phyloP scores from a whole-genome alignment of 352 stramenopile species.

The Halophytophthora batemanensis region DNA sequence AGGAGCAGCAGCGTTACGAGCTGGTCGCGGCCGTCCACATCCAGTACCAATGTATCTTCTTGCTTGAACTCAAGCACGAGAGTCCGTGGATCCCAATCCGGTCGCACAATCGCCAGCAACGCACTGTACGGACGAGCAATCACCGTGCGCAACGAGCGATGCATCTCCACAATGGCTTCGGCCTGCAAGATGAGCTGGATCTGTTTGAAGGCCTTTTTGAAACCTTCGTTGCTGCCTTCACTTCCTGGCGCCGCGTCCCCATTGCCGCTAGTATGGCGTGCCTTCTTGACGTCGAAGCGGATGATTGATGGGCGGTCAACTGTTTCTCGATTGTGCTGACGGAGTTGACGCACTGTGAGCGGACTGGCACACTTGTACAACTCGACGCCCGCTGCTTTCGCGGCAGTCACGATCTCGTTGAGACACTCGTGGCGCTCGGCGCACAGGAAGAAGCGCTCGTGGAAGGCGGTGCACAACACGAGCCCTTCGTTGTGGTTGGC shows the following conservation, averaged over 20 bases:
- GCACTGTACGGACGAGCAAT: slow-evolving; percentile 54
- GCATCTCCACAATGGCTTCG: slow-evolving; percentile 57
- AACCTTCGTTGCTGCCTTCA: slow-evolving; percentile 24
- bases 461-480: slow-evolving; percentile 56
- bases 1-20: slow-evolving; percentile 66
- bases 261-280: slow-evolving; percentile 10
- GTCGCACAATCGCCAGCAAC: slow-evolving; percentile 47
- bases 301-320: slow-evolving; percentile 54
- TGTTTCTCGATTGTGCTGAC: slow-evolving; percentile 53
- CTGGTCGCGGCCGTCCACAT: slow-evolving; percentile 55
- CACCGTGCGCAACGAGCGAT: slow-evolving; percentile 53
- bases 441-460: slow-evolving; percentile 71
- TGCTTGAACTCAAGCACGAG: slow-evolving; percentile 68
- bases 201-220: slow-evolving; percentile 34
- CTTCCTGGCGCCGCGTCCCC: slow-evolving; percentile 16
- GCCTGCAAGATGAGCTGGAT: slow-evolving; percentile 69
- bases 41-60: slow-evolving; percentile 49
- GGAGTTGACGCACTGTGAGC: slow-evolving; percentile 49
- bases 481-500: slow-evolving; percentile 48
- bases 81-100: slow-evolving; percentile 50
- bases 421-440: slow-evolving; percentile 55
- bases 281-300: slow-evolving; percentile 67
- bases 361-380: slow-evolving; percentile 35
- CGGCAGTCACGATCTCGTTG: slow-evolving; percentile 47
- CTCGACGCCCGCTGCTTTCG: slow-evolving; percentile 38